Base-by-base conservation (phyloP, 2,329 filamentous ascomycete genomes). In the Teratosphaeria zuluensis region DNA sequence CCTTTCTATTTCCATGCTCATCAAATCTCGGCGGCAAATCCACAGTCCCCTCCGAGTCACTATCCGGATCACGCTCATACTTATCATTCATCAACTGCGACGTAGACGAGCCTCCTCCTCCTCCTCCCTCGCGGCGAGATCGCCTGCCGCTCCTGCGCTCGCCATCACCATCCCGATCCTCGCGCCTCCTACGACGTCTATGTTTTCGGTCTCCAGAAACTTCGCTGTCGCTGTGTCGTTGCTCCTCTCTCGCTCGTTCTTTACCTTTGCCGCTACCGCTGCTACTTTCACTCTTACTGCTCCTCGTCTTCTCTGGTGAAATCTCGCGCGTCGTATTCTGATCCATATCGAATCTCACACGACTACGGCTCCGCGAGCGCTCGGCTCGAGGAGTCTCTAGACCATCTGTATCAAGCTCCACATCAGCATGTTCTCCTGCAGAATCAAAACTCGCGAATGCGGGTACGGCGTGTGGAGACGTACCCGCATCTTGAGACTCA, bases 21-120 rank as follows among this genome's bases (percentile, higher is more conserved):
- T 73, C 72, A 55, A 74, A 74, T 0, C 72, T 62, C n/a, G 68
- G 61, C 12, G 72, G 72, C 9, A 74, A 60, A 19, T 73, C 72
- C 38, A 73, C 65, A 19, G 70, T 73, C 19, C 65, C 64, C 30
- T 72, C 69, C 5, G 63, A 65, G 4, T 68, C 65, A n/a, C 42
- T 60, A n/a, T 61, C 65, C 4, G 58, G 61, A 21, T 61, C 59
- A 28, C 59, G 64, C 52, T 70, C 68, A 59, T 68, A 66, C 53
- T 65, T 60, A 58, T 68, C 66, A 55, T 64, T 62, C 65, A 65
- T 68, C 52, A 65, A 57, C 31, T 55, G 35, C 56, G 60, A 28
- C 24, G 24, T 21, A 2, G 60, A 61, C 28, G 59, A 48, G n/a
- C 52, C 28, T 14, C 12, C n/a, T 8, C 52, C 12, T 7, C 52